A percentile compares a stretch with the other conserved stretches of the same genome.
phyloP scores from a whole-genome alignment of 208 protist genomes.

The Crithidia fasciculata region DNA sequence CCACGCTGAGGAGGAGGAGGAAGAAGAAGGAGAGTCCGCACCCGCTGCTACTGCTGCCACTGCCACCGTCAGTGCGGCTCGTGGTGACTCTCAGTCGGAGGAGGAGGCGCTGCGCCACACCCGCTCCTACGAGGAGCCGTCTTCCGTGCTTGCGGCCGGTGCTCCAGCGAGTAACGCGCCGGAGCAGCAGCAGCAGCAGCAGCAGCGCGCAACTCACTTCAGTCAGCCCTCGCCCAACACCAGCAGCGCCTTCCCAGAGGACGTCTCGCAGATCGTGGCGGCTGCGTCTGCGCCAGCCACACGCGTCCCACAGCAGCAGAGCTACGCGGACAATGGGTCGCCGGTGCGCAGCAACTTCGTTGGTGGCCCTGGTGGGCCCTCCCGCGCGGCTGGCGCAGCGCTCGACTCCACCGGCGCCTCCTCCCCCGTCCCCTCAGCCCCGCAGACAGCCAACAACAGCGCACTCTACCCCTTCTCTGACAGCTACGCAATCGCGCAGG shows the following conservation, averaged over 20 bases:
- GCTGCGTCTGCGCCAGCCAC: background rate
- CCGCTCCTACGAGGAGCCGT: conserved; percentile 14
- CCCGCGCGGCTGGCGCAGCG: conserved; percentile 5
- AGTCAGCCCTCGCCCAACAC: conserved; percentile 15
- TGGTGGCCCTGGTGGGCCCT: conserved; percentile 40
- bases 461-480: conserved; percentile 26
- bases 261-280: conserved; percentile 20
- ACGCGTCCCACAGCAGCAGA: background rate
- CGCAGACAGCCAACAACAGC: conserved; percentile 25
- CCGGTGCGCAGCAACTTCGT: conserved; percentile 27
- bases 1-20: background rate
- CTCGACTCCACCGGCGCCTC: background rate
- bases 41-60: background rate
- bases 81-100: background rate
- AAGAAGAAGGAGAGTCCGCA: background rate
- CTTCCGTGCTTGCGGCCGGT: background rate
- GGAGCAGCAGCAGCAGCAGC: background rate
- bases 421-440: conserved; percentile 29
- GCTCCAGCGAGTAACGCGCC: conserved; percentile 9
- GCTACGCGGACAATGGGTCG: background rate
- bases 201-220: background rate
- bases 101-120: conserved; percentile 14
- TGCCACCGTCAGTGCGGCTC: background rate
- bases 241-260: conserved; percentile 38
- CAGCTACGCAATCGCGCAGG: conserved; percentile 27